Conservation (phyloP, 2,329 filamentous ascomycete species). For the Aureobasidium sp. region DNA sequence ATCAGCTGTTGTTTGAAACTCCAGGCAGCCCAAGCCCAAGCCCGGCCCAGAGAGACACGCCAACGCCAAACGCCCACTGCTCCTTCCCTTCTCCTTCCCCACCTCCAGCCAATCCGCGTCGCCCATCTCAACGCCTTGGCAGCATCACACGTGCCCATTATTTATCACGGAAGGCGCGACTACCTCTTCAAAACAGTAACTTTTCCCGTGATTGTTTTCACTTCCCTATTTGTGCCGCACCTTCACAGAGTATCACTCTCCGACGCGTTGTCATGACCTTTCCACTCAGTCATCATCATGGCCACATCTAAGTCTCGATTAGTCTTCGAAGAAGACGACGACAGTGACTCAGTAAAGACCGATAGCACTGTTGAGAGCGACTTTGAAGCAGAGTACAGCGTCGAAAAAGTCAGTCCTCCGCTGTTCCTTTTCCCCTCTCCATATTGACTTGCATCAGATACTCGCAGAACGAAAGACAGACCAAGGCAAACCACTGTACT, state of each 20-base stretch:
- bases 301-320: background rate
- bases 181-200: background rate
- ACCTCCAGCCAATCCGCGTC: background rate
- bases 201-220: background rate
- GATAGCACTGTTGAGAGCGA: slow-evolving; percentile 19
- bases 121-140: background rate
- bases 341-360: slow-evolving; percentile 9
- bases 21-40: slow-evolving; percentile 10
- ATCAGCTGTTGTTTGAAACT: slow-evolving; percentile 8
- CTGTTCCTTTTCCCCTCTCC: too few relatives aligned
- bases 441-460: slow-evolving; percentile 15
- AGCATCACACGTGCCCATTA: background rate
- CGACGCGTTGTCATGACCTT: background rate
- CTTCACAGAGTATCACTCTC: background rate
- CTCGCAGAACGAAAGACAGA: slow-evolving; percentile 18
- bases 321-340: background rate
- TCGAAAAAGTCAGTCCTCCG: slow-evolving; percentile 20
- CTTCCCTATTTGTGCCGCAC: background rate
- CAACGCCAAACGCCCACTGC: background rate
- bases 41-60: background rate
- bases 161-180: background rate
- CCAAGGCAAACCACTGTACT: background rate
- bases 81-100: background rate
- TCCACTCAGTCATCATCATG: background rate
- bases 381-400: slow-evolving; percentile 22